These are phyloP conservation scores for Podila minutissima DNA, from an alignment of 192 early-diverging fungal genomes.

Conservation along the genomic window DNA sequence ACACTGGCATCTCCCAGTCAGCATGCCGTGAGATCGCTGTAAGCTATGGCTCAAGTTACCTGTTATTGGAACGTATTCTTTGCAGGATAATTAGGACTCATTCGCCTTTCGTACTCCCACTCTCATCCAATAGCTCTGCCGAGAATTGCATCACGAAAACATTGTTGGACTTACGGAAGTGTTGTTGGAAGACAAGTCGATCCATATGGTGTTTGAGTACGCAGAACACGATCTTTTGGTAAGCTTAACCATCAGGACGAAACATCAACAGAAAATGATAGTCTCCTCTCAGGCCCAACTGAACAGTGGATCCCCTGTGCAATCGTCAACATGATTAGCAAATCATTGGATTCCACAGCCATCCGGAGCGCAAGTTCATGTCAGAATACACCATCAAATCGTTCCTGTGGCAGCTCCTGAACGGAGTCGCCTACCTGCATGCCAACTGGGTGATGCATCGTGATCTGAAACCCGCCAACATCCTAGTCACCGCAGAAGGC, in stretches of 20 bases:
- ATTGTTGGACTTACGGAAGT: constrained; percentile 90
- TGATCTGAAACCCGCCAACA: constrained; percentile 95
- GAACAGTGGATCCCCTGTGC: no score
- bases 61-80: background rate
- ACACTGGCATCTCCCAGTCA: constrained; percentile 91
- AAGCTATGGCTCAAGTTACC: constrained; percentile 8
- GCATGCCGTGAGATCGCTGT: constrained; percentile 93
- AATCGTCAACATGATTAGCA: constrained; percentile 55
- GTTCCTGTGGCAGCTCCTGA: constrained; percentile 88
- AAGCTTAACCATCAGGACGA: constrained; percentile 8
- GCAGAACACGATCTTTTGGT: constrained; percentile 94
- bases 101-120: background rate
- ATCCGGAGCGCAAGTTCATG: constrained; percentile 81
- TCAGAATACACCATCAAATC: constrained; percentile 89
- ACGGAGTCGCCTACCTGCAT: constrained; percentile 90
- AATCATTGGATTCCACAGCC: constrained; percentile 91
- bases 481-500: constrained; percentile 88
- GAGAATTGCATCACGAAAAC: constrained; percentile 92
- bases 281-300: no score
- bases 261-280: no score
- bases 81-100: background rate
- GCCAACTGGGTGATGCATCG: constrained; percentile 86
- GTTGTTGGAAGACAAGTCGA: constrained; percentile 90
- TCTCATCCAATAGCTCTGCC: constrained; percentile 68
- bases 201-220: constrained; percentile 98